phyloP scores from a whole-genome alignment of 2,329 filamentous ascomycete species.

The Claviceps sp. region DNA sequence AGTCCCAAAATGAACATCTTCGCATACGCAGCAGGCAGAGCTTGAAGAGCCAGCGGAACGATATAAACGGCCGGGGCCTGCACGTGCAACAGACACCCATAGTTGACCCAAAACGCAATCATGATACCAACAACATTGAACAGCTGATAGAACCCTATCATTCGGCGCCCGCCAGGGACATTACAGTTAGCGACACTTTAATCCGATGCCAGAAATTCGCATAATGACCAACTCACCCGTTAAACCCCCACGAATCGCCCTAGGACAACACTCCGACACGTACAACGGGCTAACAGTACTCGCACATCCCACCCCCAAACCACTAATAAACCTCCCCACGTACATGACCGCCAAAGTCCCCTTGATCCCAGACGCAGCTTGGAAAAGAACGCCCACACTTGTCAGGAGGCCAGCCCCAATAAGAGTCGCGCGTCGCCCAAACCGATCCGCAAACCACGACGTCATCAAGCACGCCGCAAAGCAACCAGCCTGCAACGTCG shows the following conservation, averaged over 20 bases:
- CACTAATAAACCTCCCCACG: slow-evolving; percentile 43
- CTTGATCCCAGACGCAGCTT: slow-evolving; percentile 38
- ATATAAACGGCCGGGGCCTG: slow-evolving; percentile 37
- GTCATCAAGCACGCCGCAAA: slow-evolving; percentile 49
- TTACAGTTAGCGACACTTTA: neutral
- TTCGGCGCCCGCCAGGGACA: too few relatives aligned
- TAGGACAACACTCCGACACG: slow-evolving; percentile 35
- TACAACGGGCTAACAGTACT: slow-evolving; percentile 32
- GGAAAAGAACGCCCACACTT: slow-evolving; percentile 48
- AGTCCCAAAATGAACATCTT: neutral
- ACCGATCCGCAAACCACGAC: slow-evolving; percentile 38
- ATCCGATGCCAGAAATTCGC: neutral
- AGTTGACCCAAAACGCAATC: slow-evolving; percentile 38
- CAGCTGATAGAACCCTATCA: slow-evolving; percentile 32
- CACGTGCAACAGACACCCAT: slow-evolving; percentile 34
- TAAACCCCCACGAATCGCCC: slow-evolving; percentile 36
- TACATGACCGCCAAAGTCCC: slow-evolving; percentile 52
- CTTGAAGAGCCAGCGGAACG: slow-evolving; percentile 51
- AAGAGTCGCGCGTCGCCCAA: slow-evolving; percentile 41
- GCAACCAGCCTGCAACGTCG: slow-evolving; percentile 56
- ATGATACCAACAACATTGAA: slow-evolving; percentile 33
- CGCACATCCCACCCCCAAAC: slow-evolving; percentile 36
- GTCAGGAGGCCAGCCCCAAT: slow-evolving; percentile 43
- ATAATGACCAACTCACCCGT: slow-evolving; percentile 20
- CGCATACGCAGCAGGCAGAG: slow-evolving; percentile 42